Percentiles rank a stretch among this genome's conserved stretches.
Conservation (phyloP, 2,329 filamentous ascomycete species). For the Thelonectria rubi region DNA sequence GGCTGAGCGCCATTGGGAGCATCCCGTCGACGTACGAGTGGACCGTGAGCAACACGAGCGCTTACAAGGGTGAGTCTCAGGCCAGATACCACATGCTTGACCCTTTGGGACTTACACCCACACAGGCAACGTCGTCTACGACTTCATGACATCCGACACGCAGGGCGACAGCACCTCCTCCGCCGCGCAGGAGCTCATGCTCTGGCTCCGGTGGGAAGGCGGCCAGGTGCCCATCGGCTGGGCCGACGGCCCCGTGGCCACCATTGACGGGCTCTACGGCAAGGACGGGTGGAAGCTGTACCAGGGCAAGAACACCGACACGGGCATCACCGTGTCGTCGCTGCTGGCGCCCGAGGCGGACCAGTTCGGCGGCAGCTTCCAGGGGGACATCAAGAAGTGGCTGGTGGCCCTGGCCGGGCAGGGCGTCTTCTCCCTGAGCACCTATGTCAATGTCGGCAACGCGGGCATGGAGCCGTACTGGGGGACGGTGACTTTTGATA, state of each 20-base stretch:
- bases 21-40: conserved; percentile 27
- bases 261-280: conserved; percentile 28
- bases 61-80: conserved; percentile 27
- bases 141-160: conserved; percentile 34
- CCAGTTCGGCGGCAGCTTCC: conserved; percentile 27
- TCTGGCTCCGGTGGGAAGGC: conserved; percentile 28
- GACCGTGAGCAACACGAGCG: conserved; percentile 22
- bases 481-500: conserved; percentile 31
- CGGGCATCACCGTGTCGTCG: conserved; percentile 30
- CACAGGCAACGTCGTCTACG: conserved; percentile 31
- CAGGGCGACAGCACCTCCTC: conserved; percentile 27
- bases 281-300: conserved; percentile 34
- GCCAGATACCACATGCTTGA: too few relatives aligned
- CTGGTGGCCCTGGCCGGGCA: conserved; percentile 27
- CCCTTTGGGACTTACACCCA: too few relatives aligned
- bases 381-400: conserved; percentile 35
- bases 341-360: conserved; percentile 19
- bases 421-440: conserved; percentile 23
- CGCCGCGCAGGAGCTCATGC: conserved; percentile 31
- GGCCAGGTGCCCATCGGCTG: conserved; percentile 30
- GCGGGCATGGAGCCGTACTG: conserved; percentile 35
- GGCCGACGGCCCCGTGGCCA: conserved; percentile 28
- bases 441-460: conserved; percentile 32
- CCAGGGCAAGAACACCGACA: conserved; percentile 29
- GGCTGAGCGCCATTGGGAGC: conserved; percentile 21